Evolutionary conservation across 495 filamentous ascomycete species (phyloP), one percentile per base, ranked within the genome.

Genomic region (Penicillium mononematosum): DNA sequence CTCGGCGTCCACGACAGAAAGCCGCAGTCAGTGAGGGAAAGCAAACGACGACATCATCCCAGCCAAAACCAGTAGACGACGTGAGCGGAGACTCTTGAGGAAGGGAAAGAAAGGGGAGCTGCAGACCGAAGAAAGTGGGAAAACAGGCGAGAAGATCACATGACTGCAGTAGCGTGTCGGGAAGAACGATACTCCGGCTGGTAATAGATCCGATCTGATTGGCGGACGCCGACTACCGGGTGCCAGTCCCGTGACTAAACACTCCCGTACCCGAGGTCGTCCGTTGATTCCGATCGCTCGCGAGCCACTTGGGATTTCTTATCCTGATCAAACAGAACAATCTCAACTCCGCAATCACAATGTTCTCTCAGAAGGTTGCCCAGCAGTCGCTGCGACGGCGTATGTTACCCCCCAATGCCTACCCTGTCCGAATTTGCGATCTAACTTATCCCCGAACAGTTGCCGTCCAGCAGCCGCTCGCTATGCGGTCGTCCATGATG

Each of bases 301-400:
- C 67, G 65, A 68, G 43, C 43, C 29, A 39, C 22, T 46, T 55
- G 53, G 53, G 53, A 47, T 49, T 55, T 56, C 45, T 49, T 45
- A 41, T 52, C 48, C 22, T 46, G 48, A 58, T 56, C 53, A 56
- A 50, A 41, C 56, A 60, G 62, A 68, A 41, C 48, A 60, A 44
- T 52, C 51, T 58, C 55, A 48, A 54, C 62, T 53, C 36, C n/a
- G n/a, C 53, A 46, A 50, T 67, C 74, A 83, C 47, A 32, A 90
- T 90, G 86, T 76, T 84, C 67, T 80, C 82, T 59, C 85, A 87
- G 67, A 82, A 86, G 77, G 72, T 84, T 70, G 78, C 79, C 49
- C 79, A 88, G 67, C 83, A 84, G 68, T 83, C 84, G 68, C 73
- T 87, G 74, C 83, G 85, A 78, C 82, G 85, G 78, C 74, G 87